phyloP scores from a whole-genome alignment of 2,329 filamentous ascomycete genomes.

The Coniochaeta ligniaria region DNA sequence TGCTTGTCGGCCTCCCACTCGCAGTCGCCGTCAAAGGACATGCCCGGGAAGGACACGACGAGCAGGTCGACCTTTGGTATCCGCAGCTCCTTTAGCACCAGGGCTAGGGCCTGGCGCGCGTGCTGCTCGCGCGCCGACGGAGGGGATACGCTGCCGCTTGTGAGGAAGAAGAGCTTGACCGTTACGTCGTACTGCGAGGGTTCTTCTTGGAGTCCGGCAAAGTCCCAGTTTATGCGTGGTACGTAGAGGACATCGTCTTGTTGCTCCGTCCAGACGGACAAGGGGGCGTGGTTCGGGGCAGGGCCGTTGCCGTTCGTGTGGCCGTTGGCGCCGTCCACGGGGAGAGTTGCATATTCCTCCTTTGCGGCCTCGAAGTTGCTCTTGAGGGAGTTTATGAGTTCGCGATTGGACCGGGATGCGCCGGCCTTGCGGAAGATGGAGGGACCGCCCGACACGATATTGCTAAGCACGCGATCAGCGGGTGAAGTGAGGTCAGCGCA shows the following conservation, averaged over 20 bases:
- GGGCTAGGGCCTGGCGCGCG: slow-evolving; percentile 67
- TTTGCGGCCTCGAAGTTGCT: slow-evolving; percentile 74
- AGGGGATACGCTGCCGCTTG: slow-evolving; percentile 46
- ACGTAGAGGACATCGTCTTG: slow-evolving; percentile 61
- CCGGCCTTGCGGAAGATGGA: slow-evolving; percentile 76
- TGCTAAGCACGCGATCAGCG: slow-evolving; percentile 37
- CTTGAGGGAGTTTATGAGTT: slow-evolving; percentile 82
- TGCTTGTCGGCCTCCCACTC: slow-evolving; percentile 65
- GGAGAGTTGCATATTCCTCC: slow-evolving; percentile 42
- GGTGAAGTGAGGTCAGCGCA: slow-evolving; percentile 5
- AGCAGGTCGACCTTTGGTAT: slow-evolving; percentile 75
- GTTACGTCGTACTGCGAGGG: slow-evolving; percentile 86
- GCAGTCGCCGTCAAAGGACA: slow-evolving; percentile 89
- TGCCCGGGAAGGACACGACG: slow-evolving; percentile 86
- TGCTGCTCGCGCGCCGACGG: slow-evolving; percentile 59
- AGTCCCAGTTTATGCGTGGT: slow-evolving; percentile 67
- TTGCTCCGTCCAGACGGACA: slow-evolving; percentile 60
- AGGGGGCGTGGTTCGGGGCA: slow-evolving; percentile 15
- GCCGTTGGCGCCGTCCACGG: slow-evolving; percentile 13
- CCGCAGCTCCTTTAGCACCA: slow-evolving; percentile 75
- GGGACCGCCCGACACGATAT: slow-evolving; percentile 78
- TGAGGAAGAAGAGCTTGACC: slow-evolving; percentile 89
- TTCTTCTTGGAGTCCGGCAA: slow-evolving; percentile 71
- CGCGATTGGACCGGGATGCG: slow-evolving; percentile 80
- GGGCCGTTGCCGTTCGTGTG: slow-evolving; percentile 19